These are phyloP conservation scores for Hyphodiscus sp. DNA, from an alignment of 2,329 filamentous ascomycete species.

Conservation along the genomic window DNA sequence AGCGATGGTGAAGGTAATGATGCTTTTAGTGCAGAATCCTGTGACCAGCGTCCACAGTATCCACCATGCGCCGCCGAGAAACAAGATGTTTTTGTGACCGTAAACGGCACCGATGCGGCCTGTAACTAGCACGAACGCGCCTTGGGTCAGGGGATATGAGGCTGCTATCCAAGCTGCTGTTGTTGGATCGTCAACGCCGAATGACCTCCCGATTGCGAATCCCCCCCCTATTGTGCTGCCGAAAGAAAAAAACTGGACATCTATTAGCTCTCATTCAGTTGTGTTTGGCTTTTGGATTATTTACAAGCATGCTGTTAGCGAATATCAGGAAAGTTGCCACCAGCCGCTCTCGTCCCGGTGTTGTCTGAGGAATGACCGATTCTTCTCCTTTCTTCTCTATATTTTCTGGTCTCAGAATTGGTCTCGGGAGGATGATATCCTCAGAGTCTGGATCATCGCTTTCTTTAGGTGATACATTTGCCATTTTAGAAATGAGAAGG, in stretches of 20 bases:
- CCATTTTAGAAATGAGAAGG: background rate
- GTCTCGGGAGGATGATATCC: background rate
- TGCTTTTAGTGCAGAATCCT: conserved; percentile 36
- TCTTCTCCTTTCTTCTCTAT: background rate
- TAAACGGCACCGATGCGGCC: conserved; percentile 7
- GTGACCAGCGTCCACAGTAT: conserved; percentile 2
- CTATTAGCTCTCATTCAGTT: background rate
- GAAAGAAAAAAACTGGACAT: conserved; percentile 4
- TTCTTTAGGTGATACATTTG: background rate
- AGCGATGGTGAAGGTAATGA: conserved; percentile 37
- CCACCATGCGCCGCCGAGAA: conserved; percentile 7
- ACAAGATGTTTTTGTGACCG: conserved; percentile 4
- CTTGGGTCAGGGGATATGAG: conserved; percentile 7
- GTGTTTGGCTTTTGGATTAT: background rate
- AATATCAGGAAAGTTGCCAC: background rate
- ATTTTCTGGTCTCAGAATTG: background rate
- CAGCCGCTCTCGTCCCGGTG: background rate
- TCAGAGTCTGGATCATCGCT: background rate
- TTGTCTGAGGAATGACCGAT: background rate
- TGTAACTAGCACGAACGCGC: conserved; percentile 7
- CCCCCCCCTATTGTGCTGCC: background rate
- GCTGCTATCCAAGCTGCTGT: conserved; percentile 4
- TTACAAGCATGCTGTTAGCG: background rate
- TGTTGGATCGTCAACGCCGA: background rate
- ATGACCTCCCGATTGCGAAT: conserved; percentile 1